Base-by-base conservation (phyloP, 2,329 filamentous ascomycete genomes). In the Aspergillus tubingensis region DNA sequence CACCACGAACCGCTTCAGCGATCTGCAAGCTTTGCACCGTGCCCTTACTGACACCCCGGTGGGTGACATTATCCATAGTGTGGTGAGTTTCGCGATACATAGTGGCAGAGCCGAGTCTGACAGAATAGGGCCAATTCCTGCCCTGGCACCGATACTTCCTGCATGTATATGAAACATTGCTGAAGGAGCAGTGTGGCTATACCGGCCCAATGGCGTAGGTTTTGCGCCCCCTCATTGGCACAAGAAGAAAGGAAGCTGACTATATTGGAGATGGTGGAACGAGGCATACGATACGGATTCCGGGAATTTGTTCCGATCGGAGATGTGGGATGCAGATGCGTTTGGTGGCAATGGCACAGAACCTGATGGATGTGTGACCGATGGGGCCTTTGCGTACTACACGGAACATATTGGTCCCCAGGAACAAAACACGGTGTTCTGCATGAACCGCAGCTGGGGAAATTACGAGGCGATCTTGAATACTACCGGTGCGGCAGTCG, bases 301-400 rank as follows among this genome's bases (percentile, higher is more conserved):
- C n/a, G 49, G 49, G 8, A 36, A 51, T n/a, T 10, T 51, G 4
- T 32, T 51, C 25, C 27, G 49, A 4, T 51, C 49, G 8, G 27
- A 30, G 8, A 51, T 51, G 49, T 51, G 49, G 49, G 39, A 13
- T 57, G 15, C 58, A 5, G 32, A 56, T 30, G 52, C 41, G 17
- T 59, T 59, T 36, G 58, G 58, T 15, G 58, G 58, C 23, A 59
- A 59, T 15, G 58, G 58, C 27, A 56, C 52, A 3, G 58, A 53
- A 8, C 39, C 56, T 5, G 55, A 53, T 36, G 17, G 25, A 2
- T 58, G 59, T 30, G 59, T 61, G 19, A 43, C 41, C 2, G 59
- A 61, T 23, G 59, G 59, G 11, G 44, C 44, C 7, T 62, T 62
- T 19, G 44, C 56, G n/a, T 59, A 62, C 44, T 44, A 55, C 17